Conservation (phyloP, 83 land plant species). For the Larix sibirica region DNA sequence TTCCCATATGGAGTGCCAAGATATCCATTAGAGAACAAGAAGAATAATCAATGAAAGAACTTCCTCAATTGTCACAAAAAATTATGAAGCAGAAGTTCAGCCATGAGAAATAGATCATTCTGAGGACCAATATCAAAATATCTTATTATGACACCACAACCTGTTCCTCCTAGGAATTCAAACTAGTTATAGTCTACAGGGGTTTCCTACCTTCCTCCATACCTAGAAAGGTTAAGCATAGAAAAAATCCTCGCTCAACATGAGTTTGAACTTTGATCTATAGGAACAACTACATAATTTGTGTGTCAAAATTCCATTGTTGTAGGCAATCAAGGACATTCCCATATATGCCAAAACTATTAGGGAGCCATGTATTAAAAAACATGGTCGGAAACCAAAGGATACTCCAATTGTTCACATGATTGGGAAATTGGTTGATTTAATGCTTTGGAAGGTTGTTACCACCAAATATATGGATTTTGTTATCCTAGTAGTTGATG, state of each 20-base stretch:
- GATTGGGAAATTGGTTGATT: not conserved
- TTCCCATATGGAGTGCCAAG: too few relatives aligned
- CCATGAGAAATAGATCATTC: too few relatives aligned
- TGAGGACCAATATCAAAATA: too few relatives aligned
- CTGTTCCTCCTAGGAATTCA: too few relatives aligned
- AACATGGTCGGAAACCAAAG: not conserved
- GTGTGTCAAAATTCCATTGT: not conserved
- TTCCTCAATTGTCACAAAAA: too few relatives aligned
- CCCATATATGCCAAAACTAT: not conserved
- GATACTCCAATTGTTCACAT: not conserved
- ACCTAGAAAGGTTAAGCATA: too few relatives aligned
- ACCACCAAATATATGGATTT: not conserved
- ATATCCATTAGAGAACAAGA: too few relatives aligned
- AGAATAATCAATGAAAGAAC: too few relatives aligned
- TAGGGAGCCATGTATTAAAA: not conserved
- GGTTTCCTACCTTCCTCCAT: too few relatives aligned
- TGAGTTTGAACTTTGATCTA: not conserved
- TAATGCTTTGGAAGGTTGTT: not conserved
- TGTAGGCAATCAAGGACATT: not conserved
- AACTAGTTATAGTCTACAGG: too few relatives aligned
- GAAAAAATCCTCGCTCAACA: not conserved
- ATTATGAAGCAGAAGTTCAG: too few relatives aligned
- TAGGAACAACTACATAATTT: not conserved
- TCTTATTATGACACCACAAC: too few relatives aligned
- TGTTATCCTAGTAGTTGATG: not conserved